Evolutionary conservation across 352 stramenopile species (phyloP), one percentile per base, ranked within the genome.

Genomic region (Globisporangium middletonii): DNA sequence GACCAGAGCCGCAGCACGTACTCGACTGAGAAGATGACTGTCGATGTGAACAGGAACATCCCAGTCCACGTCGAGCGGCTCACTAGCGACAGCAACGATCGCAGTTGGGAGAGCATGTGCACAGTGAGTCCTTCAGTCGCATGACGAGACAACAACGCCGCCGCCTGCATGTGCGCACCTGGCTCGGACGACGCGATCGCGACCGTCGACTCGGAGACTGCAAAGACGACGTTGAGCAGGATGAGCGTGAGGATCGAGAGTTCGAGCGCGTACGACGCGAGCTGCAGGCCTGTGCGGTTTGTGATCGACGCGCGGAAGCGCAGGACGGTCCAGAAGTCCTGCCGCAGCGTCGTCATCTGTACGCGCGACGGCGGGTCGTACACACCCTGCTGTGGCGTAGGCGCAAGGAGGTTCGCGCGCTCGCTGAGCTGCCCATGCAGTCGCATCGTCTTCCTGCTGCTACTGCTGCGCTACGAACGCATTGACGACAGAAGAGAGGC

Each of bases 251-350:
- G 62, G 13, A 87, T 55, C 47, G 65, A 77, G 30, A 79, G 60
- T 52, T 87, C 74, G 44, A 87, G 58, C 43, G 77, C 35, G 50
- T 83, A 83, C 19, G 77, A 87, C 41, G 68, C 71, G 53, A 77
- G 62, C 48, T 81, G 74, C 51, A 85, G 64, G 1, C 69, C 69
- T 4, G 68, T 73, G 46, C 67, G 53, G 50, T 79, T 69, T 33
- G 71, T 64, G 50, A 79, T 58, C 12, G 70, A 81, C 50, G 73
- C 75, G 37, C 72, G 73, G 59, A 78, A 87, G 48, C 71, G 72
- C 64, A 87, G 55, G n/a, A 85, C 68, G 0, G 74, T 80, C 77
- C 77, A 87, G 47, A 87, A 64, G 42, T 76, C 69, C 55, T 79
- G 64, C 2, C 72, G 74, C 50, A 77, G 30, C n/a, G 66, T 67